Conservation (phyloP, 108 stramenopile species). For the Parmales sp. region DNA sequence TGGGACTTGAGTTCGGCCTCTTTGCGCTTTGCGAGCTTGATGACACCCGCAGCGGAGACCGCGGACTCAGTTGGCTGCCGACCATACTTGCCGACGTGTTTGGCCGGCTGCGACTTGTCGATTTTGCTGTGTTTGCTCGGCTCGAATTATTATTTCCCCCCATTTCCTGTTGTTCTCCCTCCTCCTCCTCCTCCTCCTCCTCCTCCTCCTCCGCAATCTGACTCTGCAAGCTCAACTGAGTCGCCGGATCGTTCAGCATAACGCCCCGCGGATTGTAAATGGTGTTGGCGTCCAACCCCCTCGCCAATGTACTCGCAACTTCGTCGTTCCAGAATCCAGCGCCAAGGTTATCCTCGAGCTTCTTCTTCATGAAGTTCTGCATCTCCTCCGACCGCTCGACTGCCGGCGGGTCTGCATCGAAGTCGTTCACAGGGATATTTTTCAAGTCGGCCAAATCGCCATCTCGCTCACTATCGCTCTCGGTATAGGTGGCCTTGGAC, state of each 20-base stretch:
- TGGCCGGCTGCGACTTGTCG: neutral
- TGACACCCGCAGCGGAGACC: too few species aligned
- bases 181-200: neutral
- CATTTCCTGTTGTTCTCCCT: neutral
- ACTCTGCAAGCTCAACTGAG: neutral
- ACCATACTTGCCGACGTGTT: neutral
- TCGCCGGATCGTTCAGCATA: neutral
- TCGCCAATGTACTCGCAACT: neutral
- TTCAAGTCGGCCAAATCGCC: neutral
- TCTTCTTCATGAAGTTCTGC: neutral
- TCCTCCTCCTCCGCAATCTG: neutral
- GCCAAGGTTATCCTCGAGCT: neutral
- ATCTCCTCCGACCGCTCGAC: neutral
- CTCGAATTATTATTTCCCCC: neutral
- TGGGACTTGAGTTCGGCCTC: neutral
- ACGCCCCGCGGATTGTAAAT: neutral
- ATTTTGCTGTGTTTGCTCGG: neutral
- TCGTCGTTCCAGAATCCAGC: conserved; percentile 1
- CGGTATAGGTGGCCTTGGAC: neutral
- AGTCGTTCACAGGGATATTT: neutral
- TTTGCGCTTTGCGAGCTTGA: too few species aligned
- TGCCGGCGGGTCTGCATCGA: neutral
- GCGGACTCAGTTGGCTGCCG: too few species aligned
- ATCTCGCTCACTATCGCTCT: neutral
- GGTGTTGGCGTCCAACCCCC: neutral